Percentiles rank a stretch among this genome's conserved stretches.
Conservation (phyloP, 1,139 yeast species). For the Yamadazyma oceani region DNA sequence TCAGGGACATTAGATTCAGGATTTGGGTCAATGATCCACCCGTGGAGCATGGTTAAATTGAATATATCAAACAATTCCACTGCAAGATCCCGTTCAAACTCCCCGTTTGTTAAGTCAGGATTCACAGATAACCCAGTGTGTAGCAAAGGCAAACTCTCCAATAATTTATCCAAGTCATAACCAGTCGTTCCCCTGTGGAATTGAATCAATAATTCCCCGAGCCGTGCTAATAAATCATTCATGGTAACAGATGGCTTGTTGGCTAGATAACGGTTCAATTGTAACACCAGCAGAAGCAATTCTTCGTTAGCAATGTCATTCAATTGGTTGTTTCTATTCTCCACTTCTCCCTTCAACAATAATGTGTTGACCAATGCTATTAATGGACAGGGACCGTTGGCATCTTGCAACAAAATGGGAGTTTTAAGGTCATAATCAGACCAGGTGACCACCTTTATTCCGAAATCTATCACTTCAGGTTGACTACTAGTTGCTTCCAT, state of each 20-base stretch:
- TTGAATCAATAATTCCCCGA: slow-evolving; percentile 45
- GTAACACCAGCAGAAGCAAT: slow-evolving; percentile 7
- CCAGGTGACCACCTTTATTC: slow-evolving; percentile 27
- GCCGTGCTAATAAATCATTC: slow-evolving; percentile 36
- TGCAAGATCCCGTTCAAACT: slow-evolving; percentile 46
- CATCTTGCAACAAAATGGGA: slow-evolving; percentile 75
- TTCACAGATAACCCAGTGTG: slow-evolving; percentile 75
- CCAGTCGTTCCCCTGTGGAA: slow-evolving; percentile 18
- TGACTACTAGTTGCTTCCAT: too few species aligned
- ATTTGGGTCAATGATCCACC: slow-evolving; percentile 41
- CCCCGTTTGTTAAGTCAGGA: slow-evolving; percentile 63
- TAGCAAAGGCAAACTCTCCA: slow-evolving; percentile 59
- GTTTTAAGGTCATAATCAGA: slow-evolving; percentile 37
- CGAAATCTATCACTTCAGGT: slow-evolving; percentile 22
- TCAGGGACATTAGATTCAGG: slow-evolving; percentile 28
- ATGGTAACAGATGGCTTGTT: slow-evolving; percentile 18
- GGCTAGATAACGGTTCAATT: slow-evolving; percentile 8
- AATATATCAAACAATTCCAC: slow-evolving; percentile 40
- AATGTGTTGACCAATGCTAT: slow-evolving; percentile 78
- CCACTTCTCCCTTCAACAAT: slow-evolving; percentile 45
- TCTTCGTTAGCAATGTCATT: slow-evolving; percentile 9
- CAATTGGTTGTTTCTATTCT: slow-evolving; percentile 14
- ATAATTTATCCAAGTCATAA: slow-evolving; percentile 34
- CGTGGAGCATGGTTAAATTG: slow-evolving; percentile 47
- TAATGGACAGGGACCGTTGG: slow-evolving; percentile 87